Base-by-base conservation (phyloP, 179 eudicot species). In the Patellifolia procumbens region DNA sequence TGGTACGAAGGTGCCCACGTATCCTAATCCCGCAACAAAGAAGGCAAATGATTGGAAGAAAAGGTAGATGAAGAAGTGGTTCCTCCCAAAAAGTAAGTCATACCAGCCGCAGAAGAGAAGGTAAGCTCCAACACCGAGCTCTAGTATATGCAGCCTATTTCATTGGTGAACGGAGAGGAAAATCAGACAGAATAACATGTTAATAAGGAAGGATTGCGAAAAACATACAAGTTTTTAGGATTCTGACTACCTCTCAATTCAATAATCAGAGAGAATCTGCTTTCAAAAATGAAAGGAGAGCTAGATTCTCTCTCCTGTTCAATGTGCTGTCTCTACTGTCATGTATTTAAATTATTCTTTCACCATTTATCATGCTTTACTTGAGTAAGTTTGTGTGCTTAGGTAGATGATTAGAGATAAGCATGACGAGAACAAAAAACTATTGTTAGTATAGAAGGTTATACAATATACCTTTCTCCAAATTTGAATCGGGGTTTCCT, bases 21-120 rank as follows among this genome's bases (percentile, higher is more conserved):
- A 92, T 19, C 97, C 95, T 42, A 92, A 84, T 60, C 91, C 97
- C 10, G 89, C 91, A 9, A 92, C 59, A 59, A 90, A 88, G 87
- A 91, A 92, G 51, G 91, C 90, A 15, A 81, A 69, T 8, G 89
- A 81, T 74, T 92, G 97, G 5, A 91, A 81, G 79, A 92, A 88
- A 20, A 92, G 85, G 87, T 86, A 92, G 32, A 92, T 67, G 84
- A 84, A 92, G 81, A 87, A 91, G 67, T 76, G 80, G 75, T 82
- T 89, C 48, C 80, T 89, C 12, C 93, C 92, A 39, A 31, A 84
- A 1, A 76, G 55, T 29, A 77, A 56, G 62, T 87, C 95, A 39
- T 91, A 92, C 82, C 87, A 91, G 69, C 92, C 97, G 69, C 89
- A 85, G 28, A 85, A 63, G 73, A 92, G 85, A 9, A 92, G 91